Base-by-base conservation (phyloP, 495 filamentous ascomycete genomes). In the Hamigera avellanea region DNA sequence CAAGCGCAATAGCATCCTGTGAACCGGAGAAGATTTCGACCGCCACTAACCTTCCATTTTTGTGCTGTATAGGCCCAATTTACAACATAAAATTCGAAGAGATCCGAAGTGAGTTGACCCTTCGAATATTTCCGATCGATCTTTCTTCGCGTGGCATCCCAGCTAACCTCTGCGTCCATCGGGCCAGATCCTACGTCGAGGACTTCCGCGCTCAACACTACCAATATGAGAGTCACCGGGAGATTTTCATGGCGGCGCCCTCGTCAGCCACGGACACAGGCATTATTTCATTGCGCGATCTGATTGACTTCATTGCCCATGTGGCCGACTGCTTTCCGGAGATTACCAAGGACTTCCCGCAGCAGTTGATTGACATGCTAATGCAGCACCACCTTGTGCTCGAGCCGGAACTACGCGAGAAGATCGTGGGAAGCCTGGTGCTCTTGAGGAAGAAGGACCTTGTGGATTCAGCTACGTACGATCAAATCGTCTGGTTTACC, bases 261-360 rank as follows among this genome's bases (percentile, higher is more conserved):
- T 65, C 83, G 13, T 75, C 83, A 6, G 76, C 78, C 33, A 83
- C 80, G 26, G 76, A 78, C 39, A 78, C 74, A 13, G 82, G 87
- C 26, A 65, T 88, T 14, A 74, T 87, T 14, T 82, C 84, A 16
- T 74, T 95, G 35, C 74, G 80, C 36, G 86, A 95, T 47, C 69
- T 91, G 28, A 81, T 88, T 50, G 86, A 94, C 48, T 83, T 95
- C 46, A 66, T 96, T 36, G 77, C 88, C 23, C 89, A 96, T 63
- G 83, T 91, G 41, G 83, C 88, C 52, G 86, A 94, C 52, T 91
- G 85, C 63, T 99, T 91, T 56, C 86, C 89, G 16, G 70, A 76
- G 16, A 70, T 86, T 43, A 81, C 85, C 10, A 71, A 75, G 33
- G 59, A 69, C 3, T 96, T 94, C 52, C 77, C 85, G 12, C 72